Base-by-base conservation (phyloP, 495 filamentous ascomycete genomes). In the Parathielavia appendiculata region DNA sequence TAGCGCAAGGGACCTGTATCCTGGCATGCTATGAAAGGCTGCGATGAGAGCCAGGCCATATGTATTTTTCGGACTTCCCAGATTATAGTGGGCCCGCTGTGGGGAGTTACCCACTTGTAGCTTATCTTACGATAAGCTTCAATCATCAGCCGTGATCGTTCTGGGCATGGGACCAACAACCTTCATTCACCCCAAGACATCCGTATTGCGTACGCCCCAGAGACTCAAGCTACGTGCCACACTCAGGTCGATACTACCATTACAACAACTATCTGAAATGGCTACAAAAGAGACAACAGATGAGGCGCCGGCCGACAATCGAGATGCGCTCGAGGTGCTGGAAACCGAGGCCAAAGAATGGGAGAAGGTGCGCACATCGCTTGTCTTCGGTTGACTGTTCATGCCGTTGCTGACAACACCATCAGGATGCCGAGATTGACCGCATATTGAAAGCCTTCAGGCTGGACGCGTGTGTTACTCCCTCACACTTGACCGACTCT, bases 391-490 rank as follows among this genome's bases (percentile, higher is more conserved):
- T 16, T 40, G 8, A 1, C 50, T 6, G 22, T 12, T 20, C 19
- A 35, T 35, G 38, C 8, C 14, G 5, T 51, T 49, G 30, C 45
- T 57, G 16, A 63, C 58, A 38, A 19, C 44, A 40, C 43, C 60
- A 54, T 23, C 60, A 96, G 89, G 93, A 97, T 81, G 88, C 90
- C 58, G 92, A 97, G 73, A 97, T 97, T 68, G 89, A 91, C 67
- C 89, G 92, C 47, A 97, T 98, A 66, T 78, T 95, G 61, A 87
- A 88, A 67, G 89, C 91, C 50, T 98, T 97, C 69, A 80, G 85
- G 65, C 81, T 95, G 63, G 88, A 97, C 79, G 89, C 92, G 88
- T 91, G 76, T 75, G 82, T 76, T 40, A 32, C 48, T 59, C 46
- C 30, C 20, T 30, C 17, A n/a, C 17, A 13, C 32, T 12, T 30